These are phyloP conservation scores for Elsinoe ampelina DNA, from an alignment of 2,329 filamentous ascomycete genomes.

Conservation along the genomic window DNA sequence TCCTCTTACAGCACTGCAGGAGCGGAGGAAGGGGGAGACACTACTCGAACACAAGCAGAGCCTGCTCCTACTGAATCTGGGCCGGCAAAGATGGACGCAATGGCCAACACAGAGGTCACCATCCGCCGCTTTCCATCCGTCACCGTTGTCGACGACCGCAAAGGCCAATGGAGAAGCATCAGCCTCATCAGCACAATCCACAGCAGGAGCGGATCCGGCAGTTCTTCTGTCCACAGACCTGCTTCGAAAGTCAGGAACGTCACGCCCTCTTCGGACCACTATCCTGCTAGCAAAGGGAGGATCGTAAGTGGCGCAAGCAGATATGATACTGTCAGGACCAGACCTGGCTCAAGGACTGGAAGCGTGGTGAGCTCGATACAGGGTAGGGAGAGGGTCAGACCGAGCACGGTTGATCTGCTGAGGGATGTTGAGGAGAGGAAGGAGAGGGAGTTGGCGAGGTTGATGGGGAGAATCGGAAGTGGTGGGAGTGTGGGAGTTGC, in stretches of 20 bases:
- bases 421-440: slow-evolving; percentile 13
- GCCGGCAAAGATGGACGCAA: not conserved
- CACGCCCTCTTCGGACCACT: not conserved
- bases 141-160: slow-evolving; percentile 26
- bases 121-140: slow-evolving; percentile 24
- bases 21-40: no score
- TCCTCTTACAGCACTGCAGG: no score
- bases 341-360: not conserved
- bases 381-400: slow-evolving; percentile 11
- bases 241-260: not conserved
- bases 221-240: not conserved
- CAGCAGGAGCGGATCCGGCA: slow-evolving; percentile 9
- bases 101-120: not conserved
- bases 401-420: slow-evolving; percentile 17
- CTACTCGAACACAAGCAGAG: no score
- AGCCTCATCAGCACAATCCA: slow-evolving; percentile 21
- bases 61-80: not conserved
- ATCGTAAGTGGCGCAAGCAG: not conserved
- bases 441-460: slow-evolving; percentile 11
- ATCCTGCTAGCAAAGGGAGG: not conserved
- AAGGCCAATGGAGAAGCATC: slow-evolving; percentile 23
- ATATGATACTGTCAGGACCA: not conserved
- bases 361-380: not conserved
- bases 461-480: not conserved
- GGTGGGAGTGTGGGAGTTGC: not conserved